Evolutionary conservation across 1,284 basidiomycete species (phyloP), one percentile per base, ranked within the genome.

Genomic region (Fomitopsis schrenkii): DNA sequence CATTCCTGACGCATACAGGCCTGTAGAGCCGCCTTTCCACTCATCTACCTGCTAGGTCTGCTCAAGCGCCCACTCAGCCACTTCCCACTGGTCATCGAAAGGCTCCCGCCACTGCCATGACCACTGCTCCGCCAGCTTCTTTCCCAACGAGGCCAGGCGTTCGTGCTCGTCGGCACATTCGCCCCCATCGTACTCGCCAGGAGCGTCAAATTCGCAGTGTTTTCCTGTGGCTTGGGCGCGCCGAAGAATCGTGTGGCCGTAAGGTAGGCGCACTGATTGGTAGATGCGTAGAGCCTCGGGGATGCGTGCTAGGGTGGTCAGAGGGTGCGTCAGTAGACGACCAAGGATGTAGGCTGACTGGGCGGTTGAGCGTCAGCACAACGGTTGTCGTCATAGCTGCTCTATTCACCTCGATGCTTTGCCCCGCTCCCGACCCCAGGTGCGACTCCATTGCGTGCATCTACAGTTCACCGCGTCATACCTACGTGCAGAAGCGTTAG

Each of bases 381-480:
- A 12, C 4, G 19, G 17, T 3, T 8, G 36, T 30, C 5, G 7
- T 26, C 28, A 33, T n/a, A 3, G 30, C 50, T 14, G 30, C 8
- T n/a, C 9, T 2, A 22, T 26, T n/a, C 19, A 53, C 50, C 68
- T 78, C 77, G 40, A 78, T 76, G 3, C 76, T 76, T 58, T 77
- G 76, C 1, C 76, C 76, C 4, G 76, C 78, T 9, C 76, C 78
- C 9, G 77, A 74, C 4, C 77, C 77, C 50, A 75, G 71, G 66
- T 77, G 75, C 0, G 77, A 76, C 35, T 69, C 71, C 76, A 77
- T 77, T 2, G 77, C 76, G 63, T 79, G 77, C 28, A 73, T 76
- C 75, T 77, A 44, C 5, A n/a, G 35, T 36, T 5, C 35, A 19
- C 3, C 17, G 40, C 53, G 17, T 19, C 15, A 26, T 6, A 9